Conservation (phyloP, 2,329 filamentous ascomycete species). For the Penicillium concentricum region DNA sequence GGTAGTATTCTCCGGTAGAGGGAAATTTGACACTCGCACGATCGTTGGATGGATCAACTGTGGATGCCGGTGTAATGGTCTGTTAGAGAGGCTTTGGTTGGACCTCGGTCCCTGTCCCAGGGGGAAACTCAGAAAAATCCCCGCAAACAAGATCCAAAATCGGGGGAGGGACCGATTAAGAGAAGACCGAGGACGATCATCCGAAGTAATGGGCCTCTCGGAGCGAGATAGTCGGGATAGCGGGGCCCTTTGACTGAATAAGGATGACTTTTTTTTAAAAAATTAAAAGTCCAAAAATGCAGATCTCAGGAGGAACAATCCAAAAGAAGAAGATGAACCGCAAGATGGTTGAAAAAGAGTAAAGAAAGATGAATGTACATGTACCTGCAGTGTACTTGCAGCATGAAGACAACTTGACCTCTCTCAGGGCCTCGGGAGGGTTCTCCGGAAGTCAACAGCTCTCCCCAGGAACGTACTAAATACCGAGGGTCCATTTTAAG, state of each 20-base stretch:
- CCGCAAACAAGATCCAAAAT: slow-evolving; percentile 10
- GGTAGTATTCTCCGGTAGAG: slow-evolving; percentile 21
- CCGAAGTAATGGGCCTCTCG: slow-evolving; percentile 6
- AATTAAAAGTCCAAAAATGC: neutral
- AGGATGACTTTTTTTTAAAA: slow-evolving; percentile 1
- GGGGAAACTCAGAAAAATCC: slow-evolving; percentile 5
- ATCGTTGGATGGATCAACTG: slow-evolving; percentile 19
- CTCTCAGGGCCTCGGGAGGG: neutral
- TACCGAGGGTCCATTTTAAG: neutral
- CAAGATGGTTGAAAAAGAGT: no score
- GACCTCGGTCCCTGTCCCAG: slow-evolving; percentile 21
- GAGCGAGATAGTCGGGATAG: slow-evolving; percentile 4
- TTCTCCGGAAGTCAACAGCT: slow-evolving; percentile 8
- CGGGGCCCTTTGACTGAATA: slow-evolving; percentile 7
- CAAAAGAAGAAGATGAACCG: neutral
- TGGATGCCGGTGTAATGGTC: slow-evolving; percentile 28
- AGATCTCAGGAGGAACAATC: neutral
- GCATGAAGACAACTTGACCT: no score
- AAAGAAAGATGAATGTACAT: neutral
- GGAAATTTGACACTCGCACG: neutral
- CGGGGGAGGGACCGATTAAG: slow-evolving; percentile 7
- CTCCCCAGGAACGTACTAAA: slow-evolving; percentile 12
- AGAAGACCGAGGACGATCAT: slow-evolving; percentile 16
- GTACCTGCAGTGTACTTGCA: neutral
- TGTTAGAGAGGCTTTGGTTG: slow-evolving; percentile 8